phyloP scores from a whole-genome alignment of 2,329 filamentous ascomycete species.

The Exophiala sp. region DNA sequence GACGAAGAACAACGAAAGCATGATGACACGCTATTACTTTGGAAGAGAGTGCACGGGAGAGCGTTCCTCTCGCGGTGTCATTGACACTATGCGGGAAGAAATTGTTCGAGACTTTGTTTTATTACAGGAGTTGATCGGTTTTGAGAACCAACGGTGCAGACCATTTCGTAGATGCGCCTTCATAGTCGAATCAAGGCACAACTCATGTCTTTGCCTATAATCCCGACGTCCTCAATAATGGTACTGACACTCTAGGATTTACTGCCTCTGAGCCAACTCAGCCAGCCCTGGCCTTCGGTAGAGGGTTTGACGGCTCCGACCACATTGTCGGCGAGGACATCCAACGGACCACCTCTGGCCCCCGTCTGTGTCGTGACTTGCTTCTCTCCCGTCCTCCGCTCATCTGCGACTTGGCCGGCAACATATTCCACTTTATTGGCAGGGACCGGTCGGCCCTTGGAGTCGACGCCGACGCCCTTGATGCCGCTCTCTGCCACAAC shows the following conservation, averaged over 20 bases:
- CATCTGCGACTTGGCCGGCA: slow-evolving; percentile 8
- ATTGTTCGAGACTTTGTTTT: not conserved
- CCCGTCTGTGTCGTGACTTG: slow-evolving; percentile 5
- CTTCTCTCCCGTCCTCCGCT: slow-evolving; percentile 8
- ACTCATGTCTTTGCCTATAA: not conserved
- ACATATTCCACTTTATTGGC: slow-evolving; percentile 22
- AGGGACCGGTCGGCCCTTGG: slow-evolving; percentile 28
- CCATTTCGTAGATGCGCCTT: not conserved
- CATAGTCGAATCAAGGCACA: slow-evolving; percentile 10
- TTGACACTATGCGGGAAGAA: not conserved
- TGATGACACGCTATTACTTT: slow-evolving; percentile 5
- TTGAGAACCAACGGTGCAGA: not conserved
- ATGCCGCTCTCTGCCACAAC: slow-evolving; percentile 18
- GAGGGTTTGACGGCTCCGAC: slow-evolving; percentile 11
- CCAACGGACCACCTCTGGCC: slow-evolving; percentile 20
- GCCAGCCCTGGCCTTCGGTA: slow-evolving; percentile 14
- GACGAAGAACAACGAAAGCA: slow-evolving; percentile 9
- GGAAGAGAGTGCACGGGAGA: not conserved
- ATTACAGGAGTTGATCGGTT: not conserved
- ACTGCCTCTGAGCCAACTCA: slow-evolving; percentile 20
- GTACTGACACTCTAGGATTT: slow-evolving; percentile 12
- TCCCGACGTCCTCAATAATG: no score
- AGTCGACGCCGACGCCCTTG: slow-evolving; percentile 26
- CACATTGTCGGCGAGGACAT: slow-evolving; percentile 25
- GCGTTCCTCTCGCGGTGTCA: not conserved